Base-by-base conservation (phyloP, 495 filamentous ascomycete species). In the Aspergillus affinis region DNA sequence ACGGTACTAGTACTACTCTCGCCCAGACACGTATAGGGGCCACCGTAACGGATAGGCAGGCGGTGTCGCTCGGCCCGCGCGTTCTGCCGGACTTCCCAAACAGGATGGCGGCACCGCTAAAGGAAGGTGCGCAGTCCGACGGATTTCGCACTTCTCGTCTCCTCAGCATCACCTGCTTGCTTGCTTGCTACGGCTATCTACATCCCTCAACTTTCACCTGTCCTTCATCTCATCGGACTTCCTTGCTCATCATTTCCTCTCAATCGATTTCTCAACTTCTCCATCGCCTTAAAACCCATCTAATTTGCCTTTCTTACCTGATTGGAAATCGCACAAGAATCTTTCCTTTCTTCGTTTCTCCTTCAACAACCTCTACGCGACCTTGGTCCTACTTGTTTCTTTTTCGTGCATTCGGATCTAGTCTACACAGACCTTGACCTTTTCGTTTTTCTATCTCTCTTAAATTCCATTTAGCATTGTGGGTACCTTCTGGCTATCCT, bases 391-490 rank as follows among this genome's bases (percentile, higher is more conserved):
- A 4, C 12, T 41, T 4, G 15, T 41, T 17, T 41, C 36, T 41
- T 15, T 41, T 41, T 17, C 5, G 15, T 10, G 36, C 36, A 10
- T 17, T 4, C 36, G 13, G 10, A 41, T 41, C 13, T 41, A 41
- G 2, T 41, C 30, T 41, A 41, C 36, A 41, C 36, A 15, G 36
- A 41, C 36, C 36, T 17, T 41, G 10, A 8, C 13, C 65, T 55
- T 51, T 59, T 60, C 62, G 65, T 53, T 60, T 51, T 55, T 58
- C 49, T 48, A 60, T 55, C 55, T 65, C 61, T 49, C 20, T 48
- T 10, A n/a, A 21, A 56, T 53, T 70, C 51, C 49, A 66, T 71
- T 59, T 67, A 61, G 72, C 71, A 73, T 74, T 73, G 72, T 77
- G 65, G 71, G 74, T 72, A 51, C 53, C 18, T 53, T 54, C 52